Evolutionary conservation across 805 yeast genomes (phyloP).

Genomic region (Jamesozyma rosinii): DNA sequence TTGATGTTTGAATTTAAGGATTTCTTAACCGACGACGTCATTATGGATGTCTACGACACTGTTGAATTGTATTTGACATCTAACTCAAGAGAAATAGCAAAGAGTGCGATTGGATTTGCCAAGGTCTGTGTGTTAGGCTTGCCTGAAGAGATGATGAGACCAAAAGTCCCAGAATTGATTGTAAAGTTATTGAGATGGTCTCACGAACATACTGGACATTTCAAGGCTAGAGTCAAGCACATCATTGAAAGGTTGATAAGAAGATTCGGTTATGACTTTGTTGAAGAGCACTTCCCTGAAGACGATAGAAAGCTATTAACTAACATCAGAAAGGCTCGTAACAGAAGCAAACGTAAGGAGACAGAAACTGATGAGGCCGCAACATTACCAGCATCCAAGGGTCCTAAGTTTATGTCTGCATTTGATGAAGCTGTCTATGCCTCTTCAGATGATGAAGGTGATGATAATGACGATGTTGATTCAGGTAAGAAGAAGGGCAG

Average conservation of each 20-base stretch:
- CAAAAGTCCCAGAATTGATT: constrained; percentile 57
- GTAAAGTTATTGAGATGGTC: constrained; percentile 81
- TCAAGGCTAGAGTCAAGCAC: constrained; percentile 86
- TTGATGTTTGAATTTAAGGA: constrained; percentile 77
- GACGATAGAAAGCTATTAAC: constrained; percentile 75
- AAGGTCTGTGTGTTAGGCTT: constrained; percentile 79
- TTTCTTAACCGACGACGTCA: constrained; percentile 46
- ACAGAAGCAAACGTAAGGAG: constrained; percentile 69
- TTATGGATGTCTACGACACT: constrained; percentile 72
- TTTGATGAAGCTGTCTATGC: constrained; percentile 89
- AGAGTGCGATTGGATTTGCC: constrained; percentile 87
- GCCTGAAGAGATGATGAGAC: constrained; percentile 65
- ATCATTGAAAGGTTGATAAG: constrained; percentile 85
- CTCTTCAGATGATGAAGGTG: constrained; percentile 52
- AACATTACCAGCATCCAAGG: constrained; percentile 19
- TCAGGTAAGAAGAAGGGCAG: constrained; percentile 21
- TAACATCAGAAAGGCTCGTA: constrained; percentile 78
- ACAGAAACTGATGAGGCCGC: constrained; percentile 16
- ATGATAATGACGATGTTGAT: constrained; percentile 34
- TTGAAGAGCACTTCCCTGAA: constrained; percentile 80
- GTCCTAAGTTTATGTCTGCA: constrained; percentile 65
- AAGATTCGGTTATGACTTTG: constrained; percentile 79
- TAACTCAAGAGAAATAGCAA: constrained; percentile 85
- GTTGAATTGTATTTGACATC: constrained; percentile 86
- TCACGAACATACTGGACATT: constrained; percentile 91